phyloP scores from a whole-genome alignment of 2,329 filamentous ascomycete species.

The Neofusicoccum sp. region DNA sequence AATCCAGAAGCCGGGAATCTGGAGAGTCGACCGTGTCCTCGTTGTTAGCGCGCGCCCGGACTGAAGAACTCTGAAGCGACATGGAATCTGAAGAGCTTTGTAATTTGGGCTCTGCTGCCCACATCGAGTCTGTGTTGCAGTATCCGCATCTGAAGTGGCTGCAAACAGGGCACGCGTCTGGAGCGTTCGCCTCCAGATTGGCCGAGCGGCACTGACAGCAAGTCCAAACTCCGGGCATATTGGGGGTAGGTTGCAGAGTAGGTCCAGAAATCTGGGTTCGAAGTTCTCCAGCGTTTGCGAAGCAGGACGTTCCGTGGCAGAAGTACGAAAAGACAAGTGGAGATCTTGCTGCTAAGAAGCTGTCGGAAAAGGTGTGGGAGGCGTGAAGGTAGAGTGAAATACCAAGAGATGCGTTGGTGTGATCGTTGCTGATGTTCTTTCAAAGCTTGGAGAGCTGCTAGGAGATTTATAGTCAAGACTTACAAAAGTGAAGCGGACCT shows the following conservation, averaged over 20 bases:
- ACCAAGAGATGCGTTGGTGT: no score
- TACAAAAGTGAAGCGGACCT: neutral
- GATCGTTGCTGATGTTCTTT: neutral
- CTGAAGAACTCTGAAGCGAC: no score
- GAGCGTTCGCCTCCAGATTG: neutral
- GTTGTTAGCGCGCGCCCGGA: no score
- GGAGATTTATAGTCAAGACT: neutral
- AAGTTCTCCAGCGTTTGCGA: no score
- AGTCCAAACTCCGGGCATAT: neutral
- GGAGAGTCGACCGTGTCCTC: no score
- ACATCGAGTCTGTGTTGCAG: neutral
- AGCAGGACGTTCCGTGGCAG: no score
- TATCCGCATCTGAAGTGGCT: neutral
- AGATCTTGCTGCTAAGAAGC: neutral
- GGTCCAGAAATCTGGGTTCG: no score
- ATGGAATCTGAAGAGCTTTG: neutral
- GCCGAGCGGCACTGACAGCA: neutral
- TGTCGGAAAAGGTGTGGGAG: neutral
- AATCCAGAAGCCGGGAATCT: no score
- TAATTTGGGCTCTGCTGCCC: neutral
- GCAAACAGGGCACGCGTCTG: conserved; percentile 8
- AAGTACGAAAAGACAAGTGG: neutral
- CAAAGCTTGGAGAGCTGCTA: neutral
- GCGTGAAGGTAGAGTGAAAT: neutral
- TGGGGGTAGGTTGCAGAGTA: no score